Evolutionary conservation across 2,329 filamentous ascomycete species (phyloP).

Genomic region (Hansfordia pulvinata): DNA sequence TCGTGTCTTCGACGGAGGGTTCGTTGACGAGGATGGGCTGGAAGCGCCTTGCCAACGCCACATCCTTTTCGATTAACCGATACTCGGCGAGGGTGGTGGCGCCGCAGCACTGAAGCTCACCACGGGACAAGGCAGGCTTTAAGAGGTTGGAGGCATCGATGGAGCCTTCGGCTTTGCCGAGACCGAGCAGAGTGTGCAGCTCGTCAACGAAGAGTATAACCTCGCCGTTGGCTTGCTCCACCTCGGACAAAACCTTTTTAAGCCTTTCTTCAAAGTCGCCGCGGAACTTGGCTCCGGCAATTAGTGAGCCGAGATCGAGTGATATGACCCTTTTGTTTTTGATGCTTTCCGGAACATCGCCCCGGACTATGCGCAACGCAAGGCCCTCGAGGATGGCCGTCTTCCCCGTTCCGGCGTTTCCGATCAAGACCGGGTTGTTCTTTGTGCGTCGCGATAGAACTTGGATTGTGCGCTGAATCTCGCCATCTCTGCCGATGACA

Average conservation of each 20-base stretch:
- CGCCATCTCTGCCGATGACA: slow-evolving; percentile 82
- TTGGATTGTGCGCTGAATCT: slow-evolving; percentile 91
- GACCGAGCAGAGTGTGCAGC: slow-evolving; percentile 76
- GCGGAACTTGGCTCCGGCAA: slow-evolving; percentile 88
- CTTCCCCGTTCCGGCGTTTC: slow-evolving; percentile 82
- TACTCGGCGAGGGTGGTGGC: slow-evolving; percentile 92
- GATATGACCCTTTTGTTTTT: slow-evolving; percentile 86
- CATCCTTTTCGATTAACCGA: slow-evolving; percentile 87
- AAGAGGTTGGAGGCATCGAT: slow-evolving; percentile 93
- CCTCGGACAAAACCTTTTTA: slow-evolving; percentile 83
- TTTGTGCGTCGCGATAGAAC: slow-evolving; percentile 86
- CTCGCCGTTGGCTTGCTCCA: slow-evolving; percentile 74
- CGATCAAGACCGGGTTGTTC: slow-evolving; percentile 92
- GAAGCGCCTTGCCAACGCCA: slow-evolving; percentile 80
- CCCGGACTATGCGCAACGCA: slow-evolving; percentile 76
- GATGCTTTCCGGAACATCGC: slow-evolving; percentile 90
- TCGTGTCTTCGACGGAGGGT: slow-evolving; percentile 80
- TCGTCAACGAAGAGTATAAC: slow-evolving; percentile 96
- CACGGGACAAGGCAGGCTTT: slow-evolving; percentile 85
- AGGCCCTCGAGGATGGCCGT: slow-evolving; percentile 87
- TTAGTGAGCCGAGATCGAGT: slow-evolving; percentile 80
- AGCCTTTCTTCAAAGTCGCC: slow-evolving; percentile 93
- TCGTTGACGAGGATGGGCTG: slow-evolving; percentile 92
- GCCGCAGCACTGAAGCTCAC: slow-evolving; percentile 88
- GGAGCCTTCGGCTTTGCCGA: slow-evolving; percentile 90